These are phyloP conservation scores for Aspergillus diversus DNA, from an alignment of 495 filamentous ascomycete species.

Conservation along the genomic window DNA sequence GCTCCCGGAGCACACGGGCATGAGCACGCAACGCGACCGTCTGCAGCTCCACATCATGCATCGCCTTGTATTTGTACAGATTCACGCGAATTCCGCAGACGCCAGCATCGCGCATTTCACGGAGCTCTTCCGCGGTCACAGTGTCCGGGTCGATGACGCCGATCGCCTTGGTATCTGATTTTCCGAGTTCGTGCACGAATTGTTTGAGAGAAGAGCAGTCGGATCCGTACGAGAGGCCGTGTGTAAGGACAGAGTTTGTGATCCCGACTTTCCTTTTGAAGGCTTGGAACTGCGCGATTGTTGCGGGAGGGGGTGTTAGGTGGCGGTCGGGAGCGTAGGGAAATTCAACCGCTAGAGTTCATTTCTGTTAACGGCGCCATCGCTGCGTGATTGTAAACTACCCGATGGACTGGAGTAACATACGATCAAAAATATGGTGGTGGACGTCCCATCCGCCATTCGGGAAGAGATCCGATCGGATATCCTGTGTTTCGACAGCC, in stretches of 20 bases:
- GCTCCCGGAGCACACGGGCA: conserved; percentile 12
- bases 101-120: conserved; percentile 25
- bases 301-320: conserved; percentile 30
- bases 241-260: conserved; percentile 32
- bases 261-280: conserved; percentile 29
- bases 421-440: conserved; percentile 33
- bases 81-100: conserved; percentile 33
- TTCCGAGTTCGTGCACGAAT: conserved; percentile 23
- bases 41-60: conserved; percentile 31
- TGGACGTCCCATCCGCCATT: conserved; percentile 35
- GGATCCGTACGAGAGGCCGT: conserved; percentile 32
- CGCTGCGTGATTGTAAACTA: no score
- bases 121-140: conserved; percentile 20
- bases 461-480: conserved; percentile 23
- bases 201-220: conserved; percentile 25
- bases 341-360: conserved; percentile 22
- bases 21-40: conserved; percentile 27
- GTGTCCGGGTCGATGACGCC: conserved; percentile 31
- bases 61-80: conserved; percentile 30
- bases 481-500: not conserved
- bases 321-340: conserved; percentile 29
- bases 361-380: not conserved
- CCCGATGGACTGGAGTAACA: not conserved
- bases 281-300: conserved; percentile 25
- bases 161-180: conserved; percentile 23